Conservation (phyloP, 768 basidiomycete genomes). For the Pisolithus marmoratus region DNA sequence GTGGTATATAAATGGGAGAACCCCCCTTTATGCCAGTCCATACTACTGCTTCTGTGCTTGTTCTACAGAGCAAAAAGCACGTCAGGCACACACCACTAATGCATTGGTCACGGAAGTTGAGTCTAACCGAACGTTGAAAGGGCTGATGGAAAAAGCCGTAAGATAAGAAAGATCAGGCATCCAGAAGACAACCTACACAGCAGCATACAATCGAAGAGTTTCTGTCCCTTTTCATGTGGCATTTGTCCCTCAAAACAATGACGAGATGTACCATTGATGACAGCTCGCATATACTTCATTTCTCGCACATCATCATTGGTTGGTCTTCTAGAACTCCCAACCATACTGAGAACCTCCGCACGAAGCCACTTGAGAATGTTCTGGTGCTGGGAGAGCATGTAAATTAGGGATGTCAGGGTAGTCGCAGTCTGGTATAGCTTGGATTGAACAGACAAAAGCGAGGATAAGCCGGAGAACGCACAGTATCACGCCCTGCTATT, state of each 20-base stretch:
- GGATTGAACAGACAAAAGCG: background rate
- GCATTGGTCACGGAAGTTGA: too few relatives aligned
- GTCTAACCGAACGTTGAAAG: slow-evolving; percentile 15
- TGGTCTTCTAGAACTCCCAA: slow-evolving; percentile 45
- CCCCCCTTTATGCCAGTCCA: background rate
- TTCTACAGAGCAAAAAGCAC: background rate
- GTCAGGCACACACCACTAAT: background rate
- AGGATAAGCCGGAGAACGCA: slow-evolving; percentile 3
- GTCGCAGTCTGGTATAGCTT: slow-evolving; percentile 21
- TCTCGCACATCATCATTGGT: slow-evolving; percentile 52
- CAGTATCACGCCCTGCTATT: slow-evolving; percentile 33
- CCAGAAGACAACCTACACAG: slow-evolving; percentile 15
- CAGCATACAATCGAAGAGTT: slow-evolving; percentile 28
- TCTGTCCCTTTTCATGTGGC: slow-evolving; percentile 10
- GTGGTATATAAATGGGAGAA: background rate
- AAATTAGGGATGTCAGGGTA: slow-evolving; percentile 32
- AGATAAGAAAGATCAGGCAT: background rate
- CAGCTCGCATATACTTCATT: slow-evolving; percentile 60
- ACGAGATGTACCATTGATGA: slow-evolving; percentile 48
- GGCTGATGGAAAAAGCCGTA: slow-evolving; percentile 9
- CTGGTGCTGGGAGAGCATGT: slow-evolving; percentile 49
- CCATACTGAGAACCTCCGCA: slow-evolving; percentile 48
- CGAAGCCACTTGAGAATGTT: slow-evolving; percentile 42
- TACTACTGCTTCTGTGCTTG: background rate
- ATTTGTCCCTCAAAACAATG: too few relatives aligned